These are phyloP conservation scores for Paecilomyces niveus DNA, from an alignment of 2,329 filamentous ascomycete species.

Conservation along the genomic window DNA sequence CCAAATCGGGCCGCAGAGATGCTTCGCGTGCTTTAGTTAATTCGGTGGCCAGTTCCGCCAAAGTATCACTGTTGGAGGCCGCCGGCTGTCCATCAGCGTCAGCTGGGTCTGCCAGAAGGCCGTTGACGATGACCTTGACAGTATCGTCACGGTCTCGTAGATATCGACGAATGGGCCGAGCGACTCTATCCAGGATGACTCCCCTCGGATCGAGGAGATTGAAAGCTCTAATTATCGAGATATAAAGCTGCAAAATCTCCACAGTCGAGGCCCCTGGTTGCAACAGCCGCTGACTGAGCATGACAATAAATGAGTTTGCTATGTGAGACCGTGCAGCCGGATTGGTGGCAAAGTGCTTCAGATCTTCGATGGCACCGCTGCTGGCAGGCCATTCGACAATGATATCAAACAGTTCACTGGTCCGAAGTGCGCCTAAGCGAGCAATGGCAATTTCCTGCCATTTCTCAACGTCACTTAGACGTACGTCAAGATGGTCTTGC, in stretches of 20 bases:
- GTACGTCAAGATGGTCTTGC: constrained; percentile 23
- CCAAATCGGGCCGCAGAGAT: constrained; percentile 41
- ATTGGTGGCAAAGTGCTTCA: constrained; percentile 50
- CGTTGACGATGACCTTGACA: constrained; percentile 57
- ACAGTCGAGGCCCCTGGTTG: constrained; percentile 60
- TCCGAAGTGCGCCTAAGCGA: constrained; percentile 49
- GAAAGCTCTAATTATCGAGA: constrained; percentile 59
- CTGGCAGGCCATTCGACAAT: constrained; percentile 56
- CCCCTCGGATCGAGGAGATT: constrained; percentile 57
- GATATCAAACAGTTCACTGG: constrained; percentile 54
- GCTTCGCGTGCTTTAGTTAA: constrained; percentile 37
- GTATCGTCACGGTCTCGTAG: constrained; percentile 60
- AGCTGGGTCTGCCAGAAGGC: constrained; percentile 51
- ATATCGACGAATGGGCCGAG: constrained; percentile 57
- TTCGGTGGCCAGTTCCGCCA: constrained; percentile 49
- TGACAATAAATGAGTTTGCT: constrained; percentile 47
- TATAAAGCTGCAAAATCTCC: constrained; percentile 61
- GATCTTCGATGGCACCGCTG: constrained; percentile 52
- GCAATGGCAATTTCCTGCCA: constrained; percentile 51
- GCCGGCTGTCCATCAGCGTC: constrained; percentile 27
- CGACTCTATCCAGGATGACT: constrained; percentile 60
- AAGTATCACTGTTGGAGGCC: constrained; percentile 31
- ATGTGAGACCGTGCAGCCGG: constrained; percentile 49
- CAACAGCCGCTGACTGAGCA: constrained; percentile 48
- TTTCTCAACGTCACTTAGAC: constrained; percentile 40